These are phyloP conservation scores for Cercospora sp. DNA, from an alignment of 2,329 filamentous ascomycete genomes.

Conservation along the genomic window DNA sequence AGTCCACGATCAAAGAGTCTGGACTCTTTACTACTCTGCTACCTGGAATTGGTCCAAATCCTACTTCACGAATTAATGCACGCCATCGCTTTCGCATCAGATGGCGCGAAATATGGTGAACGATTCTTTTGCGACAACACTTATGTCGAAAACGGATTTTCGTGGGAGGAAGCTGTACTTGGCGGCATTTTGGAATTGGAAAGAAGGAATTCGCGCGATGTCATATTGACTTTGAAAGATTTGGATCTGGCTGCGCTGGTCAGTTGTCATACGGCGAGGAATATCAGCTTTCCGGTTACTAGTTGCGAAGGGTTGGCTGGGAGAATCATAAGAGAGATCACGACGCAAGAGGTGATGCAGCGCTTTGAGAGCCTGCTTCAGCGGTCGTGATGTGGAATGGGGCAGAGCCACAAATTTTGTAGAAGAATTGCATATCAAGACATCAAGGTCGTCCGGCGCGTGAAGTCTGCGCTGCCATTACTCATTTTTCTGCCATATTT, in stretches of 20 bases:
- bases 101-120: not conserved
- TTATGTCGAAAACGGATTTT: slow-evolving; percentile 5
- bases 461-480: not conserved
- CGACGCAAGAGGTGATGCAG: not conserved
- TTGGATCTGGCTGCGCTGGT: not conserved
- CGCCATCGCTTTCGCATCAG: not conserved
- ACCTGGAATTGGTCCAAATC: not conserved
- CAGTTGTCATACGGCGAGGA: not conserved
- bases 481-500: not conserved
- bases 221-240: not conserved
- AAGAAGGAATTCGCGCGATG: not conserved
- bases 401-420: not conserved
- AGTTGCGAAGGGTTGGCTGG: not conserved
- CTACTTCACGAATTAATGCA: slow-evolving; percentile 9
- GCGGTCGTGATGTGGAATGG: not conserved
- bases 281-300: slow-evolving; percentile 2
- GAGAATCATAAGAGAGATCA: not conserved
- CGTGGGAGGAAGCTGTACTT: slow-evolving; percentile 4
- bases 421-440: not conserved
- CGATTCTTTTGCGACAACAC: not conserved
- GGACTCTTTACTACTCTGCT: not conserved
- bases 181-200: slow-evolving; percentile 1
- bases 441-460: not conserved
- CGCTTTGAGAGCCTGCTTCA: not conserved
- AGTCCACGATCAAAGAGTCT: not conserved